Conservation (phyloP, 1,139 yeast species). For the Debaryomyces psychrophilus region DNA sequence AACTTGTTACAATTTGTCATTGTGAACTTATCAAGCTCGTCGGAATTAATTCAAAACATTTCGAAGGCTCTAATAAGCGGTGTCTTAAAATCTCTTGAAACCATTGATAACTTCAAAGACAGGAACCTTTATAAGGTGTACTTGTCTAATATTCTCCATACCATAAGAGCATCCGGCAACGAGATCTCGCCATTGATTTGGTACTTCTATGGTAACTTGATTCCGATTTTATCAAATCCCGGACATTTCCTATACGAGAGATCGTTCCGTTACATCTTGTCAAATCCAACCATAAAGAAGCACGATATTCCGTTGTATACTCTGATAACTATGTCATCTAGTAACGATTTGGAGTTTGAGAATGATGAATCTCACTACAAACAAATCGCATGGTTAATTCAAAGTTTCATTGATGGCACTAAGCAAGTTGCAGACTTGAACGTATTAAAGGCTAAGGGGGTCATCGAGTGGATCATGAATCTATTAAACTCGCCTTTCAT, state of each 20-base stretch:
- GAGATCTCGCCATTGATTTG: conserved; percentile 42
- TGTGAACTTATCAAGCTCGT: conserved; percentile 41
- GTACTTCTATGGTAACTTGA: conserved; percentile 54
- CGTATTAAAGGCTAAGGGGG: conserved; percentile 52
- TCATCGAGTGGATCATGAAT: conserved; percentile 70
- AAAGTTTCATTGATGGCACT: conserved; percentile 48
- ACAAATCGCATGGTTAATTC: conserved; percentile 70
- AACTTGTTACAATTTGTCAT: conserved; percentile 61
- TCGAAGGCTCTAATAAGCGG: conserved; percentile 45
- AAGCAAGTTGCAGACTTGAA: conserved; percentile 53
- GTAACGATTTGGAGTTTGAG: conserved; percentile 35
- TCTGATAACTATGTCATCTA: conserved; percentile 41
- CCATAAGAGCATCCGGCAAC: conserved; percentile 33
- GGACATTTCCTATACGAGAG: conserved; percentile 75
- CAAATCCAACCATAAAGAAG: conserved; percentile 55
- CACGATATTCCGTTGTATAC: conserved; percentile 69
- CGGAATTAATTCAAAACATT: conserved; percentile 19
- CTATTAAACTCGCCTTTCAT: conserved; percentile 54
- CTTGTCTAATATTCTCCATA: conserved; percentile 61
- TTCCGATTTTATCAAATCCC: conserved; percentile 64
- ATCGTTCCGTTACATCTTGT: conserved; percentile 60
- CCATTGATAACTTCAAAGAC: conserved; percentile 55
- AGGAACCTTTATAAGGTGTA: conserved; percentile 58
- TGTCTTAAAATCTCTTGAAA: conserved; percentile 40
- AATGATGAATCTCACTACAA: conserved; percentile 57